These are phyloP conservation scores for Epichloe sibirici DNA, from an alignment of 2,329 filamentous ascomycete genomes.

Conservation along the genomic window DNA sequence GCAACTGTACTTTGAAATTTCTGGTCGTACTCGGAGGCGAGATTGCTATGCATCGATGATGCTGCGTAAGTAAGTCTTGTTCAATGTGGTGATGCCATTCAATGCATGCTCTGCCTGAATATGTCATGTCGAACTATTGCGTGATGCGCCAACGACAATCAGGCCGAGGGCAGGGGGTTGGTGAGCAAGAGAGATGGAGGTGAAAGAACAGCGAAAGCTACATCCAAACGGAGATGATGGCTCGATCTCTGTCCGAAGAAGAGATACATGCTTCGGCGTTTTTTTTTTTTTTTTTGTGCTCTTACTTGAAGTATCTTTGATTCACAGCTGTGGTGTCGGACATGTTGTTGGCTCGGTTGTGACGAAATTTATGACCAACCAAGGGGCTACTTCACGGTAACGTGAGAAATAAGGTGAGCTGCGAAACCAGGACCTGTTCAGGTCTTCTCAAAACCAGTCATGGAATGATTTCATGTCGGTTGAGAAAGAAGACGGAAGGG, in stretches of 20 bases:
- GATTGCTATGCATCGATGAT: slow-evolving; percentile 12
- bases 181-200: no score
- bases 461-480: no score
- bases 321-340: slow-evolving; percentile 22
- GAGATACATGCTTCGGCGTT: no score
- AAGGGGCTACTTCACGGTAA: background rate
- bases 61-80: background rate
- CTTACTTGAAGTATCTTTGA: slow-evolving; percentile 32
- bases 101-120: background rate
- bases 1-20: slow-evolving; percentile 41
- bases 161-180: no score
- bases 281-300: background rate
- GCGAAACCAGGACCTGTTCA: background rate
- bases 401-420: background rate
- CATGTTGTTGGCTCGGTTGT: slow-evolving; percentile 15
- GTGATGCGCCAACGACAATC: no score
- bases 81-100: background rate
- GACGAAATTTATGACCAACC: background rate
- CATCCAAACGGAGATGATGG: no score
- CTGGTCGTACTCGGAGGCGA: slow-evolving; percentile 29
- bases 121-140: background rate
- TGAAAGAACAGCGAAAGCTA: no score
- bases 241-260: no score
- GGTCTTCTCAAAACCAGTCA: background rate
- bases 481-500: background rate